phyloP scores from a whole-genome alignment of 176 grass and related monocot species.

The Aegilops bicornis region DNA sequence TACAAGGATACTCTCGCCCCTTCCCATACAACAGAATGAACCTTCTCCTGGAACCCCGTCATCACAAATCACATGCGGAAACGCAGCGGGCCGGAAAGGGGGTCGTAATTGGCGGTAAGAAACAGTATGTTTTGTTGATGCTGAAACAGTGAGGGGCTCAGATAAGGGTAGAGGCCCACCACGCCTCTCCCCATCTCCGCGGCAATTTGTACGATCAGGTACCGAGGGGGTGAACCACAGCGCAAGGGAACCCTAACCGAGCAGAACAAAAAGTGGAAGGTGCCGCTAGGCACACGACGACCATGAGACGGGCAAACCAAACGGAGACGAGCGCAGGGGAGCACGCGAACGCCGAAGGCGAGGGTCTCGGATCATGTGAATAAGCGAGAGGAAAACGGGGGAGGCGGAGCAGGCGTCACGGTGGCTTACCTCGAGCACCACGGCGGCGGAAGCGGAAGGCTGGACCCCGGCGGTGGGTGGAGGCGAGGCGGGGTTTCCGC shows the following conservation, averaged over 20 bases:
- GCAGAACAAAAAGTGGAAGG: background rate
- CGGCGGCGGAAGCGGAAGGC: background rate
- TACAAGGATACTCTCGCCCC: background rate
- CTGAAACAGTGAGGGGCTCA: background rate
- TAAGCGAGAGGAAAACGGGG: background rate
- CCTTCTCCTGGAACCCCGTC: background rate
- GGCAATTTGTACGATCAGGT: background rate
- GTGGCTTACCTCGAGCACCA: background rate
- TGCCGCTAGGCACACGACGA: background rate
- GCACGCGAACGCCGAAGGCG: background rate
- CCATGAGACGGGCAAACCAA: background rate
- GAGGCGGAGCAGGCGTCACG: background rate
- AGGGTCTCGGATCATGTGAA: slow-evolving; percentile 2
- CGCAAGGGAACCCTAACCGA: background rate
- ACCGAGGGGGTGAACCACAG: background rate
- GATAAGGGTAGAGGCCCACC: background rate
- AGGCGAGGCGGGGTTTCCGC: slow-evolving; percentile 4
- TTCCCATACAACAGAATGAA: background rate
- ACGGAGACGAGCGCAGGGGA: background rate
- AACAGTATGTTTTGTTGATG: background rate
- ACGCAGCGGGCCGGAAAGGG: too few species aligned
- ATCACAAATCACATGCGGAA: background rate
- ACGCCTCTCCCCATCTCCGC: background rate
- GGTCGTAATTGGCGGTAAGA: background rate
- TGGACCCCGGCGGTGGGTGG: slow-evolving; percentile 16